Evolutionary conservation across 78 protist species (phyloP), one percentile per base, ranked within the genome.

Genomic region (Dictyostelium intermedium): DNA sequence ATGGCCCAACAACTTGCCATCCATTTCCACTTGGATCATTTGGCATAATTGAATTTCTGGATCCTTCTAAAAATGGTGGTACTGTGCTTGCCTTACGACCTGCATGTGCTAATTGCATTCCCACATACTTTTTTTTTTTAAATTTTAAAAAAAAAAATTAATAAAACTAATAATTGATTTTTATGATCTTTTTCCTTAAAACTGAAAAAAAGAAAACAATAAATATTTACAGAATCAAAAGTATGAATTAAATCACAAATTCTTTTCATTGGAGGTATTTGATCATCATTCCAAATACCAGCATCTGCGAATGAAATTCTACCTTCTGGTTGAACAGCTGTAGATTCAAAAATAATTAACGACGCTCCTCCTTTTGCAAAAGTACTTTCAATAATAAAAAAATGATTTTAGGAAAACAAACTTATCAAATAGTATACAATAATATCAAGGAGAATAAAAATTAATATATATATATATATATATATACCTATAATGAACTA

Each of bases 281-380:
- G 84, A 27, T 39, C 76, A 61, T 86, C 92, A 3, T 47, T 47
- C 60, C 69, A 86, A 16, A 86, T 86, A 60, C 92, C 92, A n/a
- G 43, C 63, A 56, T 86, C 92, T 0, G 50, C 69, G 50, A 41
- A 53, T 4, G 92, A 76, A 9, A 86, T 86, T 41, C 92, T 34
- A 35, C 92, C 92, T 37, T 86, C 43, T 11, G 74, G 25, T 27
- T 20, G 27, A 1, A 86, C 92, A 32, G 84, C 83, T 1, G 84
- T 35, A 27, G 92, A 82, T 39, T 86, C 92, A 53, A 86, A 73
- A 1, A 86, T 53, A 3, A 86, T 45, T 43, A 86, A 20, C 1
- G 79, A 25, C 0, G 92, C 92, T 11, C 92, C 92, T 14, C 92
- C 92, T 56, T 66, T 66, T 5, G 39, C 35, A 27, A 27, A 27